Conservation (phyloP, 768 basidiomycete species). For the Boletales sp. region DNA sequence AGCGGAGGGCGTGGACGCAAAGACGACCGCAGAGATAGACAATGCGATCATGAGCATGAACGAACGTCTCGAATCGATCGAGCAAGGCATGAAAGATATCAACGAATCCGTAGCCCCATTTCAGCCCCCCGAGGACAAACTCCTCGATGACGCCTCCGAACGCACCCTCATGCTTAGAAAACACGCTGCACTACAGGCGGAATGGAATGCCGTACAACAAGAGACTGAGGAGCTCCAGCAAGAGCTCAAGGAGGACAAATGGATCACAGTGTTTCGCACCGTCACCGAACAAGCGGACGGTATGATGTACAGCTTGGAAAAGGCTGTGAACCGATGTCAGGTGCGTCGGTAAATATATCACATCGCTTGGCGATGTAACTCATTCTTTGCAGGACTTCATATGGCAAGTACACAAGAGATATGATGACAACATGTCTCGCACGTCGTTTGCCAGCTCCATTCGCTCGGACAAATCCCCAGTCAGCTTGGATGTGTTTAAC, state of each 20-base stretch:
- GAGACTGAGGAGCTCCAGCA: constrained; percentile 81
- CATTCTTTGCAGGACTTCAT: constrained; percentile 66
- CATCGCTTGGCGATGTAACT: background rate
- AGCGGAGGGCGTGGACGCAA: constrained; percentile 46
- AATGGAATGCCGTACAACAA: constrained; percentile 80
- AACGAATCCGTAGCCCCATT: constrained; percentile 64
- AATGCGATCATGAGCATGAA: constrained; percentile 76
- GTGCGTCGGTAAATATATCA: constrained; percentile 39
- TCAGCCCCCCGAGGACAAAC: constrained; percentile 45
- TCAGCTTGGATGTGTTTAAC: constrained; percentile 61
- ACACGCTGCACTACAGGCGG: constrained; percentile 63
- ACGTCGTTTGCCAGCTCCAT: constrained; percentile 44
- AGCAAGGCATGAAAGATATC: constrained; percentile 67
- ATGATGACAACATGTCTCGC: constrained; percentile 43
- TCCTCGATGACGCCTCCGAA: constrained; percentile 41
- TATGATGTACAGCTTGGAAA: constrained; percentile 96
- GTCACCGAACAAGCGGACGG: constrained; percentile 94
- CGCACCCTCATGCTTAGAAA: constrained; percentile 58
- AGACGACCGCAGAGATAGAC: constrained; percentile 71
- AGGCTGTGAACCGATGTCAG: constrained; percentile 87
- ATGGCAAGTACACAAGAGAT: constrained; percentile 68
- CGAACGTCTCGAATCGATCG: constrained; percentile 70
- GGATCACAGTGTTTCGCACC: constrained; percentile 92
- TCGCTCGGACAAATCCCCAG: constrained; percentile 46
- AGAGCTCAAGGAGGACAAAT: constrained; percentile 96